Evolutionary conservation across 345 rosid species (phyloP).

Genomic region (Ricinus communis): DNA sequence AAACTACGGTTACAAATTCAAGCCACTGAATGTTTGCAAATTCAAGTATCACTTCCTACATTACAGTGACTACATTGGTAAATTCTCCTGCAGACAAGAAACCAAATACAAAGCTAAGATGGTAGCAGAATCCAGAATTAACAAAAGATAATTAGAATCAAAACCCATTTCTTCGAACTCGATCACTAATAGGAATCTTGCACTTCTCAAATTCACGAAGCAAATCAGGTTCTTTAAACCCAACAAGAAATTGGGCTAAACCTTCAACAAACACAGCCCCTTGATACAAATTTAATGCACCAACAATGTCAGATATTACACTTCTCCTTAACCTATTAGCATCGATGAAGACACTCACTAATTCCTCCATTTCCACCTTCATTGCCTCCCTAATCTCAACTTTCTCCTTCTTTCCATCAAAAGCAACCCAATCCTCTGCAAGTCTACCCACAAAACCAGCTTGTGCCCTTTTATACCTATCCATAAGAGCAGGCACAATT

Average conservation of each 20-base stretch:
- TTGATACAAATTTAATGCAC: constrained; percentile 52
- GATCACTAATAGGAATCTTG: constrained; percentile 23
- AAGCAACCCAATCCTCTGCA: constrained; percentile 45
- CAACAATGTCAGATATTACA: constrained; percentile 64
- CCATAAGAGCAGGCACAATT: constrained; percentile 64
- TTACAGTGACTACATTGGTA: too few species aligned
- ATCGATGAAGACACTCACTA: constrained; percentile 59
- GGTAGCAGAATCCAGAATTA: background rate
- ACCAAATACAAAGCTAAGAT: background rate
- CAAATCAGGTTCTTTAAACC: constrained; percentile 56
- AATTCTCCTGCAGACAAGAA: background rate
- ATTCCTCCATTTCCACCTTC: constrained; percentile 63
- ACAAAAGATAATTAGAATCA: background rate
- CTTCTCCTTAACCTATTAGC: constrained; percentile 73
- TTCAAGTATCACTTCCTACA: too few species aligned
- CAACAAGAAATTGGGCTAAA: constrained; percentile 72
- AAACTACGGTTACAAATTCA: too few species aligned
- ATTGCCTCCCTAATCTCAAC: constrained; percentile 39
- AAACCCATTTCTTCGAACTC: constrained; percentile 1
- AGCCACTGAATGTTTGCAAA: too few species aligned
- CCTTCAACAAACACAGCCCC: constrained; percentile 86
- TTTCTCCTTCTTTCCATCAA: constrained; percentile 22
- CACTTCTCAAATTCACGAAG: constrained; percentile 44
- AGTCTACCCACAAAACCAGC: constrained; percentile 43
- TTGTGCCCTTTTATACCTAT: constrained; percentile 51